Percentiles rank a stretch among this genome's conserved stretches.
Conservation (phyloP, 2,329 filamentous ascomycete genomes). For the Alternaria infectoria region DNA sequence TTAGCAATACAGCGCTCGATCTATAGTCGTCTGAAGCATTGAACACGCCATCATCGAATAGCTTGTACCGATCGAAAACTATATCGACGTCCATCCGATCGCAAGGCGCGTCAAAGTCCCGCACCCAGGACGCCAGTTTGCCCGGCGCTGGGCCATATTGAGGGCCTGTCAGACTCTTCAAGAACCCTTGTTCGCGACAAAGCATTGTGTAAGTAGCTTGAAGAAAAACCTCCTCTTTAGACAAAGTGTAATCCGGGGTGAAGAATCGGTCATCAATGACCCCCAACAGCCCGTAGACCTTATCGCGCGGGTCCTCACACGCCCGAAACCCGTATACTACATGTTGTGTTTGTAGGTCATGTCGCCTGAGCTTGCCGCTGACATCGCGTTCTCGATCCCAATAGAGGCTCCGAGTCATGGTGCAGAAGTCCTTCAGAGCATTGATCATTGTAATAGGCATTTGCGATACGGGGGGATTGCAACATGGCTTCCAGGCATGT, state of each 20-base stretch:
- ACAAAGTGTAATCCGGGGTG: neutral
- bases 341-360: neutral
- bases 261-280: neutral
- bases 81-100: neutral
- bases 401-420: neutral
- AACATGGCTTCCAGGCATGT: neutral
- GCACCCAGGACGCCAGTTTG: neutral
- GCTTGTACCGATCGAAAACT: neutral
- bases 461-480: neutral
- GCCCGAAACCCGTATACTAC: neutral
- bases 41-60: neutral
- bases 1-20: neutral
- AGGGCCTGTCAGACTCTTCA: neutral
- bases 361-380: no score
- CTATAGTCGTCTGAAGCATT: neutral
- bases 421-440: neutral
- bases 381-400: neutral
- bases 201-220: neutral
- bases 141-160: neutral
- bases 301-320: neutral
- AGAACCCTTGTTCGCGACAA: neutral
- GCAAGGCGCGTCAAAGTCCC: neutral
- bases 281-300: neutral
- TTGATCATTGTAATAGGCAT: neutral
- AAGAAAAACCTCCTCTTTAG: neutral